Conservation (phyloP, 306 rosid species). For the Macrotyloma uniflorum region DNA sequence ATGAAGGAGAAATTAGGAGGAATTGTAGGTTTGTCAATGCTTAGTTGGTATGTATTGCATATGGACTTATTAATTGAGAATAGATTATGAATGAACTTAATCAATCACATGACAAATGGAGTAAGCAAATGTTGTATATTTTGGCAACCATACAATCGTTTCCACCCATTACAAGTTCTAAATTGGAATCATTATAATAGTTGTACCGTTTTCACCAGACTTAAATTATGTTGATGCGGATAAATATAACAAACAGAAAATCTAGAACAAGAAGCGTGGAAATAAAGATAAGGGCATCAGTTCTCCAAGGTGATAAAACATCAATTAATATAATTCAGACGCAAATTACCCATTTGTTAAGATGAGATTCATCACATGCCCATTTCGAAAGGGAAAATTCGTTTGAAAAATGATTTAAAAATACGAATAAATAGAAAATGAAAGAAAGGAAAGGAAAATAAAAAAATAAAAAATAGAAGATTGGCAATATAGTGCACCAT, state of each 20-base stretch:
- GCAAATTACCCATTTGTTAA: constrained; percentile 52
- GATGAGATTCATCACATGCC: constrained; percentile 47
- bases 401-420: not conserved
- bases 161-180: too few species aligned
- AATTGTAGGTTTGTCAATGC: constrained; percentile 71
- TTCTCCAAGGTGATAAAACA: constrained; percentile 52
- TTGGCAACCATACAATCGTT: too few species aligned
- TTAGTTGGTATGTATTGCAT: not conserved
- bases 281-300: constrained; percentile 42
- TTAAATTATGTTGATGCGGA: not conserved
- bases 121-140: not conserved
- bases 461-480: not conserved
- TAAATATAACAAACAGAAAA: not conserved
- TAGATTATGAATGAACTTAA: not conserved
- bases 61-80: not conserved
- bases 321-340: constrained; percentile 50
- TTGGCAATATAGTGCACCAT: not conserved
- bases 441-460: not conserved
- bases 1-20: constrained; percentile 70
- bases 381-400: not conserved
- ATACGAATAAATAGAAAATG: not conserved
- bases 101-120: not conserved
- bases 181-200: too few species aligned
- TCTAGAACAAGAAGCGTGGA: too few species aligned
- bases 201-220: too few species aligned